Conservation (phyloP, 2,329 filamentous ascomycete genomes). For the Colletotrichum spinosum region DNA sequence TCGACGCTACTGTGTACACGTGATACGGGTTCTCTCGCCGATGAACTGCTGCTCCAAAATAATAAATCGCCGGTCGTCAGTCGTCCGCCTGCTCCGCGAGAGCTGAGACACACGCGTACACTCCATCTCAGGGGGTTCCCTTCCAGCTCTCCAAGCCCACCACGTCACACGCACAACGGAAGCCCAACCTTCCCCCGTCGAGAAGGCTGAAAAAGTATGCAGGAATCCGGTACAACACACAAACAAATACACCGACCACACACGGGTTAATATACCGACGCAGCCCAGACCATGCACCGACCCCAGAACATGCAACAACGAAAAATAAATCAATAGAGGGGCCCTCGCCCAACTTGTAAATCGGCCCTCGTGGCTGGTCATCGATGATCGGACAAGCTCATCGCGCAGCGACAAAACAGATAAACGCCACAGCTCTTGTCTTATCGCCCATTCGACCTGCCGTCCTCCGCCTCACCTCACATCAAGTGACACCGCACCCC, state of each 20-base stretch:
- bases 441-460: no score
- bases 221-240: constrained; percentile 17
- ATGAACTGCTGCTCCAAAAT: neutral
- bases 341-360: constrained; percentile 5
- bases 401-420: neutral
- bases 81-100: constrained; percentile 5
- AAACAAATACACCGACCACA: neutral
- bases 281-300: constrained; percentile 21
- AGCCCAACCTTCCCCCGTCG: constrained; percentile 37
- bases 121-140: no score
- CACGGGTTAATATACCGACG: constrained; percentile 3
- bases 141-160: constrained; percentile 6
- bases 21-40: neutral
- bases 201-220: constrained; percentile 37
- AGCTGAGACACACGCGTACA: constrained; percentile 22
- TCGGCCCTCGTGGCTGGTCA: constrained; percentile 18
- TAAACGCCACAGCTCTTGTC: no score
- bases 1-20: no score
- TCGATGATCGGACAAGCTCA: constrained; percentile 32
- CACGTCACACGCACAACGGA: constrained; percentile 21
- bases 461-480: no score
- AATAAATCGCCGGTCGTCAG: constrained; percentile 8
- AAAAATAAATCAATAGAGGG: neutral
- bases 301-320: neutral
- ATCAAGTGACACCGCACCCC: no score